Evolutionary conservation across 768 basidiomycete genomes (phyloP).

Genomic region (Mycena amicta): DNA sequence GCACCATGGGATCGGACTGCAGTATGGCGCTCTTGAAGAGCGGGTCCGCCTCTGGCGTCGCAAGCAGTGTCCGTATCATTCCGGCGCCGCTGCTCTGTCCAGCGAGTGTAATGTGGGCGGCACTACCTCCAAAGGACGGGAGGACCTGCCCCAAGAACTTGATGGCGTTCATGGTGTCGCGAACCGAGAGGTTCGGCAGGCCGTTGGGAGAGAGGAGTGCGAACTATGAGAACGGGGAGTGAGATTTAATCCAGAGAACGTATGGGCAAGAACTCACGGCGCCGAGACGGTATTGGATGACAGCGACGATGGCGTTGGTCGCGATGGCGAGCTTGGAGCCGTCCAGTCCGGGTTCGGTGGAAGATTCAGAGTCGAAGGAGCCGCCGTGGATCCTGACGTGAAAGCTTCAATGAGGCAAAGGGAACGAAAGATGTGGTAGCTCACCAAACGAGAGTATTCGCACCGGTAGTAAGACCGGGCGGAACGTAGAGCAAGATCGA

Average conservation of each 20-base stretch:
- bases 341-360: too few species aligned
- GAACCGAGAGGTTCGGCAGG: conserved; percentile 68
- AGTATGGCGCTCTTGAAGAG: conserved; percentile 79
- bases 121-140: conserved; percentile 66
- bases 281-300: conserved; percentile 85
- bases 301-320: conserved; percentile 75
- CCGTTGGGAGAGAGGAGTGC: conserved; percentile 75
- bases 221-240: conserved; percentile 43
- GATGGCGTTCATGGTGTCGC: conserved; percentile 67
- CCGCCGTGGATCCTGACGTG: too few species aligned
- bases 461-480: too few species aligned
- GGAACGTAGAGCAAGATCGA: too few species aligned
- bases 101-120: conserved; percentile 68
- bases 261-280: conserved; percentile 51
- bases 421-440: too few species aligned
- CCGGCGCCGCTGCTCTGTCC: conserved; percentile 83
- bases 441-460: too few species aligned
- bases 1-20: conserved; percentile 89
- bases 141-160: conserved; percentile 59
- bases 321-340: too few species aligned
- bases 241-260: not conserved
- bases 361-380: too few species aligned
- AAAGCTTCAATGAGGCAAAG: too few species aligned
- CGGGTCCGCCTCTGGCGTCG: conserved; percentile 64
- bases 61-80: conserved; percentile 77